Evolutionary conservation across 257 asterid genomes (phyloP).

Genomic region (Solanum gracilifrons): DNA sequence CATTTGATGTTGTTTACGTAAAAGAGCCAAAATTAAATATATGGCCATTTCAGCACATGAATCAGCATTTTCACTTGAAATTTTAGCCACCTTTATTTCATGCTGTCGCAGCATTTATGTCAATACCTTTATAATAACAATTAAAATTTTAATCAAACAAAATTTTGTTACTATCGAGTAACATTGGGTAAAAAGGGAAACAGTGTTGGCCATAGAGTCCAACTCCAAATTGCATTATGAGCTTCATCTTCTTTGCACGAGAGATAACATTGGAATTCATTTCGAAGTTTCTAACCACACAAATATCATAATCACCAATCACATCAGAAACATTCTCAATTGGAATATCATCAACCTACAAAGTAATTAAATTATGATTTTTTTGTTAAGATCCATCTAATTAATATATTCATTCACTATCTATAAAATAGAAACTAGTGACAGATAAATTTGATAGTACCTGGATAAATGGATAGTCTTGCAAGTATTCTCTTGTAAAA

Average conservation of each 20-base stretch:
- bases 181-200: not conserved
- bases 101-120: constrained; percentile 69
- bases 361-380: no score
- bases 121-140: constrained; percentile 31
- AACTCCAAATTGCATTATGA: constrained; percentile 94
- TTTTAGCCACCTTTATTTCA: constrained; percentile 80
- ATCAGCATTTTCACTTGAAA: constrained; percentile 70
- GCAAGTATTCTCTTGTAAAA: constrained; percentile 63
- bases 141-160: no score
- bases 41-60: constrained; percentile 98
- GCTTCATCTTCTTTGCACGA: constrained; percentile 66
- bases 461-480: constrained; percentile 42
- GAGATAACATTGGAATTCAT: constrained; percentile 56
- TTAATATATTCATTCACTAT: no score
- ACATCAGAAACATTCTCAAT: constrained; percentile 43
- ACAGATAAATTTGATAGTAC: not conserved
- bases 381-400: no score
- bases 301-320: constrained; percentile 63
- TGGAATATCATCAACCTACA: constrained; percentile 59
- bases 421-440: no score
- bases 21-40: constrained; percentile 80
- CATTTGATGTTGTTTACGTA: constrained; percentile 81
- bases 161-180: no score
- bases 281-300: constrained; percentile 54
- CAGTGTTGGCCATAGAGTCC: constrained; percentile 62